Percentiles rank a stretch among this genome's conserved stretches.
phyloP scores from a whole-genome alignment of 2,329 filamentous ascomycete genomes.

The Aspergillus tamarii region DNA sequence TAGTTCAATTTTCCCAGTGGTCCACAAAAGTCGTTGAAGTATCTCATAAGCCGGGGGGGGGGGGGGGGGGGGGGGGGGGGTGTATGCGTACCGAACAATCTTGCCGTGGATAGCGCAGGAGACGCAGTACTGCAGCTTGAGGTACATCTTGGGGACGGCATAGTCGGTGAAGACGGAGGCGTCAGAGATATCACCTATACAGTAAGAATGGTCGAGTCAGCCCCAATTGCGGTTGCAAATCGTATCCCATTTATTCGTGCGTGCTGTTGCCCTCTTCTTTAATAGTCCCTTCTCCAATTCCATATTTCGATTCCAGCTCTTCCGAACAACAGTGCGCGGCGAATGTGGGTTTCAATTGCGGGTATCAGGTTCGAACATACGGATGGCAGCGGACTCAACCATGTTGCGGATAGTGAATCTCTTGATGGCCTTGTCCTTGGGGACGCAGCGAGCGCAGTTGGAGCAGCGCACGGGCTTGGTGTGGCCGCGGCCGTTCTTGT shows the following conservation, averaged over 20 bases:
- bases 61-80: too few relatives aligned
- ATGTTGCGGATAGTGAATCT: constrained; percentile 99
- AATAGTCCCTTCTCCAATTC: neutral
- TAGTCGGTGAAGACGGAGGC: constrained; percentile 99
- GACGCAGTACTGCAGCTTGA: constrained; percentile 99
- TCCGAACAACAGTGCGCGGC: constrained; percentile 20
- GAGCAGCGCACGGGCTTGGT: constrained; percentile 98
- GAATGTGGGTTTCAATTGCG: constrained; percentile 16
- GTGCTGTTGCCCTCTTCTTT: constrained; percentile 2
- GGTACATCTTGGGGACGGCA: constrained; percentile 99
- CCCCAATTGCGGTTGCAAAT: constrained; percentile 10
- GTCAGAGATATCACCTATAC: constrained; percentile 97
- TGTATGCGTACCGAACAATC: constrained; percentile 92
- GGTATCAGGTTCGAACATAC: constrained; percentile 64
- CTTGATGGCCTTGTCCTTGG: constrained; percentile 99
- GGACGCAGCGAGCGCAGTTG: constrained; percentile 87
- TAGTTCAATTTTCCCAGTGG: constrained; percentile 4
- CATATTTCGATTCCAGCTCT: constrained; percentile 16
- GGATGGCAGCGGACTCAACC: constrained; percentile 99
- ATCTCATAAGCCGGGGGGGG: neutral
- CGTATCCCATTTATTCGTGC: neutral
- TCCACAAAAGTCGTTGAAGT: constrained; percentile 1
- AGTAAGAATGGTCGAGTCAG: constrained; percentile 19
- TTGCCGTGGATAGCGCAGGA: constrained; percentile 99
- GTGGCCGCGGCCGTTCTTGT: constrained; percentile 99